These are phyloP conservation scores for Saxophila tyrrhenica DNA, from an alignment of 495 filamentous ascomycete genomes.

Conservation along the genomic window DNA sequence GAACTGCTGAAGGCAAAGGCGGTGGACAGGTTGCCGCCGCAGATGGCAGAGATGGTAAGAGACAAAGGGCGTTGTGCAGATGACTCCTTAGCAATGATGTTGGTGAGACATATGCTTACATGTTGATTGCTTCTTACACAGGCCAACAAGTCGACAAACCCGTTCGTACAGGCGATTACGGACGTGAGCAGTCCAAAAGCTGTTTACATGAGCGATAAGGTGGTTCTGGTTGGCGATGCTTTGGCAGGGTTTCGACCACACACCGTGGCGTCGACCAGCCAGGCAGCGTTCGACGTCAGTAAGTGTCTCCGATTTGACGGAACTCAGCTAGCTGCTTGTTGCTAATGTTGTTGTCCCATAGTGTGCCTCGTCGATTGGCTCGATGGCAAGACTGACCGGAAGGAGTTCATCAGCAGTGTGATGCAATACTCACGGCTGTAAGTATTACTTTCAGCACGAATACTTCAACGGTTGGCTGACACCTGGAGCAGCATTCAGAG, in stretches of 20 bases:
- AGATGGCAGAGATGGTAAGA: constrained; percentile 38
- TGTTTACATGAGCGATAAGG: constrained; percentile 37
- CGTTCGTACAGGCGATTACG: constrained; percentile 47
- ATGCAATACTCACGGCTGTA: constrained; percentile 35
- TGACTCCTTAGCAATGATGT: too few species aligned
- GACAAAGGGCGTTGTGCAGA: background rate
- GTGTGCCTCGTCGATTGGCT: constrained; percentile 18
- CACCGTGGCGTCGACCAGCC: constrained; percentile 32
- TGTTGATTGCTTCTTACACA: too few species aligned
- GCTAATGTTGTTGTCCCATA: too few species aligned
- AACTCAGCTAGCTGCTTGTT: background rate
- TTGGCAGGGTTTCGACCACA: constrained; percentile 46
- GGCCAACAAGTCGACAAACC: constrained; percentile 35
- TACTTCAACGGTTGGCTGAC: too few species aligned
- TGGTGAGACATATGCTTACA: too few species aligned
- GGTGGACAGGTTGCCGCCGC: constrained; percentile 34
- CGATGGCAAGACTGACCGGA: constrained; percentile 28
- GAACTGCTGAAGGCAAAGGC: constrained; percentile 35
- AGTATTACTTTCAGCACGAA: background rate
- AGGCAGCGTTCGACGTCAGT: constrained; percentile 20
- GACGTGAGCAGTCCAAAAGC: constrained; percentile 38
- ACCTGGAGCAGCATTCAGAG: constrained; percentile 24
- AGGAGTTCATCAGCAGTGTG: constrained; percentile 35
- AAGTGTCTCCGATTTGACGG: background rate
- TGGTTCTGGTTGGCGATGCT: constrained; percentile 47